Base-by-base conservation (phyloP, 495 filamentous ascomycete species). In the Talaromyces trachyspermus region DNA sequence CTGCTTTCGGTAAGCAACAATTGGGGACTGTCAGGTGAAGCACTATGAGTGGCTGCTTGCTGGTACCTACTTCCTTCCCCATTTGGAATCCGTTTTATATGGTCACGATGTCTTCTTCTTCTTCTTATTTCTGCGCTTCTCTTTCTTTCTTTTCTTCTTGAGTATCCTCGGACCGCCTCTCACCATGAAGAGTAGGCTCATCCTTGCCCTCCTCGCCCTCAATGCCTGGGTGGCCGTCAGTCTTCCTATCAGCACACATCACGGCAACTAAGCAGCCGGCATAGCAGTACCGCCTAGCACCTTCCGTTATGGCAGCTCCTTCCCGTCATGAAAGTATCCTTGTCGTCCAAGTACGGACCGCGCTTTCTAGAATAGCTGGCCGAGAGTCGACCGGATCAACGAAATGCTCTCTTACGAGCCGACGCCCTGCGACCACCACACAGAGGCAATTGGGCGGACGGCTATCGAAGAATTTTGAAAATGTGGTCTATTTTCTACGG, bases 401-500 rank as follows among this genome's bases (percentile, higher is more conserved):
- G 33, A 36, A 17, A 36, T 36, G 33, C 33, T n/a, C 33, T 36
- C 19, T 9, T 36, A 4, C n/a, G 19, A 15, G 33, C 33, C 19
- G 14, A n/a, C n/a, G n/a, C n/a, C 5, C 5, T 7, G 30, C 30
- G 11, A 35, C 30, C 7, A n/a, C 17, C 30, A 4, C n/a, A n/a
- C n/a, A n/a, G 12, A 6, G 27, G 12, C 27, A 12, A 30, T 12
- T 42, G 39, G 39, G 12, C 15, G 1, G 23, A n/a, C 2, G 1
- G 12, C 14, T 20, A n/a, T 0, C 1, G 39, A 18, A 42, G 19
- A 26, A 42, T 42, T 4, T 10, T 42, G 1, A 15, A 26, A 14
- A 42, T 23, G 12, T 42, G 39, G 39, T 42, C 39, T 2, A 15
- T 18, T 3, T 42, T 42, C 39, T 42, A 42, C 39, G 15, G 23